Percentiles rank a stretch among this genome's conserved stretches.
These are phyloP conservation scores for Fraxinus sp. DNA, from an alignment of 305 asterid species.

Conservation along the genomic window DNA sequence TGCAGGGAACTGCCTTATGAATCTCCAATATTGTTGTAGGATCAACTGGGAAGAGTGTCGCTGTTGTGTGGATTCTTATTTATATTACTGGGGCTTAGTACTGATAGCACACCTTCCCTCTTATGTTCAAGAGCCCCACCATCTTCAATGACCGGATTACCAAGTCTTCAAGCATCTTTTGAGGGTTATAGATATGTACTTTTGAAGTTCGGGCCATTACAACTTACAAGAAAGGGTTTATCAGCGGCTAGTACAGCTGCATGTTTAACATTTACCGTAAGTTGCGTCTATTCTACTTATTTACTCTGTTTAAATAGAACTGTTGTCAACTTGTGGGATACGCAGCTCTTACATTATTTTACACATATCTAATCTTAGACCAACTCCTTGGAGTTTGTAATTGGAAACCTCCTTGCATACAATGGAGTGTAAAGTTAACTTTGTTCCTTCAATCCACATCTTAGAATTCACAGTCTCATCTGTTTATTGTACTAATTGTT, in stretches of 20 bases:
- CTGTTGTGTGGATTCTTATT: constrained; percentile 81
- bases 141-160: constrained; percentile 60
- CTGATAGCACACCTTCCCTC: constrained; percentile 85
- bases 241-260: constrained; percentile 82
- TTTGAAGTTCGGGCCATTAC: constrained; percentile 79
- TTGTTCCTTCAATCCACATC: background rate
- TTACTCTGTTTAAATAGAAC: background rate
- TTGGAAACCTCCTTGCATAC: background rate
- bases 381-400: background rate
- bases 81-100: constrained; percentile 69
- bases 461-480: background rate
- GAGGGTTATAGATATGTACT: constrained; percentile 74
- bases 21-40: constrained; percentile 65
- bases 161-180: constrained; percentile 54
- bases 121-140: constrained; percentile 81
- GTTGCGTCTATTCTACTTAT: constrained; percentile 26
- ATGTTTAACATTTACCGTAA: constrained; percentile 85
- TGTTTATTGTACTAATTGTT: background rate
- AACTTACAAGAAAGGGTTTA: constrained; percentile 76
- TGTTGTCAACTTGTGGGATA: background rate
- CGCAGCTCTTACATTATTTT: background rate
- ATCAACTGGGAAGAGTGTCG: constrained; percentile 86
- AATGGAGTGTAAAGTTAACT: background rate
- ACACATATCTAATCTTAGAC: background rate
- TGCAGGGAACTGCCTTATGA: constrained; percentile 51